phyloP scores from a whole-genome alignment of 768 basidiomycete genomes.

The Kwoniella pini region DNA sequence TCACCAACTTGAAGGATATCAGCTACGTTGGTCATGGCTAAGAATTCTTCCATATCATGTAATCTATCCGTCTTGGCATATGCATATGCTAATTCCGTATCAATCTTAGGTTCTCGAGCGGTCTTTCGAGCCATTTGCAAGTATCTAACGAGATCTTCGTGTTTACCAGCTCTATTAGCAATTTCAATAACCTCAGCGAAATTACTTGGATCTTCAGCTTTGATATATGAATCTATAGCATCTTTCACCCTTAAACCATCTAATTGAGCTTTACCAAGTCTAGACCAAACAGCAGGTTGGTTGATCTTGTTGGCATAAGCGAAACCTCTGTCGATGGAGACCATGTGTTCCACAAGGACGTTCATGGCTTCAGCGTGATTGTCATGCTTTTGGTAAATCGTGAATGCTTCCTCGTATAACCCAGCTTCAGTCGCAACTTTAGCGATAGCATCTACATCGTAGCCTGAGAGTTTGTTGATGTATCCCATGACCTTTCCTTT shows the following conservation, averaged over 20 bases:
- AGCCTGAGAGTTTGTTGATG: conserved; percentile 95
- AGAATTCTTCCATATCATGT: conserved; percentile 99
- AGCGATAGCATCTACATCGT: conserved; percentile 91
- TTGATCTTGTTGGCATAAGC: conserved; percentile 97
- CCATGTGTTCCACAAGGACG: conserved; percentile 96
- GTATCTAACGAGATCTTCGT: conserved; percentile 90
- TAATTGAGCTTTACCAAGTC: conserved; percentile 97
- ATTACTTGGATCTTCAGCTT: conserved; percentile 91
- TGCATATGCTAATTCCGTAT: conserved; percentile 95
- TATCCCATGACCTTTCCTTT: conserved; percentile 98
- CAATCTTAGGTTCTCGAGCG: conserved; percentile 94
- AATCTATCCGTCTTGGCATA: conserved; percentile 88
- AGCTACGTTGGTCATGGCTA: conserved; percentile 97
- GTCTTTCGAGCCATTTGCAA: conserved; percentile 98
- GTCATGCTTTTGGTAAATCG: conserved; percentile 96
- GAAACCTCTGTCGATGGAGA: conserved; percentile 92
- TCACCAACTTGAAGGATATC: conserved; percentile 96
- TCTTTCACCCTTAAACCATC: conserved; percentile 98
- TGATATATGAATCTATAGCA: conserved; percentile 97
- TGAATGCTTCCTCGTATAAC: conserved; percentile 91
- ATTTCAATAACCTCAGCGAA: conserved; percentile 95
- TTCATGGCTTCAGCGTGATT: conserved; percentile 95
- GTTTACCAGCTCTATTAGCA: conserved; percentile 83
- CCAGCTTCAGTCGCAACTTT: conserved; percentile 95
- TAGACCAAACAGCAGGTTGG: conserved; percentile 93